Evolutionary conservation across 371 early-diverging fungal genomes (phyloP), one percentile per base, ranked within the genome.

Genomic region (Phascolomyces articulosus): DNA sequence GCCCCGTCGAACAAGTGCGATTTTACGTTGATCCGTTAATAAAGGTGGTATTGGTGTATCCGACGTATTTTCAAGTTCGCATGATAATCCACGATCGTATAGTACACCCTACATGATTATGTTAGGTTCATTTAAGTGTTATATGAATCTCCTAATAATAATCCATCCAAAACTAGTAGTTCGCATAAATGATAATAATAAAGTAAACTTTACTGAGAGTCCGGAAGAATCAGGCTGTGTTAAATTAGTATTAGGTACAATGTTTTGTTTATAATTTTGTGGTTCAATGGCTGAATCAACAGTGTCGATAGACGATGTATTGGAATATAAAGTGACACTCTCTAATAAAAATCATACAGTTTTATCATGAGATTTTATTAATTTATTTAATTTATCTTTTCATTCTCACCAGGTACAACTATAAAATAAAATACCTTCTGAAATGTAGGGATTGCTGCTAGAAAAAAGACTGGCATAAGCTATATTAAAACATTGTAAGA

Each of bases 81-180:
- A 81, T 48, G 78, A 78, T 23, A 64, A 63, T 23, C 77, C 79
- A 56, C 78, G 69, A 64, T 81, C 78, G 53, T 81, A 81, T 8
- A 81, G 41, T n/a, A 74, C 66, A 10, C 82, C 82, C 82, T 81
- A 28, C n/a, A n/a, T n/a, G n/a, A n/a, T 23, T 26, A 44, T 6
- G 15, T 15, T 0, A 4, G 16, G 4, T 44, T 44, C 44, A 44
- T 18, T 44, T 18, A 13, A 4, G 16, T 1, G 1, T 18, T 44
- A 44, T 44, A 13, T 18, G 44, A 44, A 4, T 44, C 4, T n/a
- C 34, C 6, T 34, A 34, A 9, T 34, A 34, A 6, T 34, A 34
- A 34, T 34, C 34, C 1, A 59, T 18, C 18, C 16, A 28, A 28
- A 48, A 28, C 23, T 26, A 28, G 44, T 47, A 18, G 21, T 65